Percentiles rank a stretch among this genome's conserved stretches.
Conservation (phyloP, 805 yeast genomes). For the Lachancea quebecensis region DNA sequence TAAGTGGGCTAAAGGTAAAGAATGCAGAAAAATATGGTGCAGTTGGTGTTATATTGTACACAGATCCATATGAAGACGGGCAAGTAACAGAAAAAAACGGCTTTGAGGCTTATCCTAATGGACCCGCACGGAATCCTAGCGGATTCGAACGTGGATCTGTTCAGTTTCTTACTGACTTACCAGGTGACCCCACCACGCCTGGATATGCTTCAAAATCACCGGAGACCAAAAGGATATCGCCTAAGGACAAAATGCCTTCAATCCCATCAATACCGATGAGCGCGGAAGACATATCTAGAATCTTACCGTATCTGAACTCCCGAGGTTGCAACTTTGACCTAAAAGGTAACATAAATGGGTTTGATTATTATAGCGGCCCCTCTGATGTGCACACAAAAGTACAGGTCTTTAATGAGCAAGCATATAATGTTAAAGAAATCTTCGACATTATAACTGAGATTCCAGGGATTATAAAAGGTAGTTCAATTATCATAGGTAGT, state of each 20-base stretch:
- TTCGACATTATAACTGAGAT: slow-evolving; percentile 47
- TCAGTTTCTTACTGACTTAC: slow-evolving; percentile 48
- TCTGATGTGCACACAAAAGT: slow-evolving; percentile 27
- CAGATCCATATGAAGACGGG: slow-evolving; percentile 45
- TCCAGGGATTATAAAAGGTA: slow-evolving; percentile 48
- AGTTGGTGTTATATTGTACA: slow-evolving; percentile 45
- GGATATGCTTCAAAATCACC: slow-evolving; percentile 51
- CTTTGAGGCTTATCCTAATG: slow-evolving; percentile 50
- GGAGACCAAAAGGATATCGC: slow-evolving; percentile 35
- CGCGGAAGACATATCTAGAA: slow-evolving; percentile 36
- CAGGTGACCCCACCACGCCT: slow-evolving; percentile 78
- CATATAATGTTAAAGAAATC: slow-evolving; percentile 37
- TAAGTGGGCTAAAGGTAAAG: slow-evolving; percentile 50
- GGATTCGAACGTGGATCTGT: slow-evolving; percentile 59
- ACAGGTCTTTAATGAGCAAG: slow-evolving; percentile 38
- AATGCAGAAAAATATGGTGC: slow-evolving; percentile 61
- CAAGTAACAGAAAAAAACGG: slow-evolving; percentile 51
- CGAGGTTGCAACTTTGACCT: slow-evolving; percentile 32
- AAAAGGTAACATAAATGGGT: slow-evolving; percentile 39
- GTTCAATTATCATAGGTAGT: slow-evolving; percentile 48
- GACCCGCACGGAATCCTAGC: slow-evolving; percentile 58
- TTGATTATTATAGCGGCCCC: slow-evolving; percentile 44
- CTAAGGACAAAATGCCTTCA: slow-evolving; percentile 39
- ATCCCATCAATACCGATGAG: slow-evolving; percentile 52
- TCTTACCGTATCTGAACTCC: slow-evolving; percentile 34